phyloP scores from a whole-genome alignment of 1,284 basidiomycete genomes.

The Pulveroboletus sp. region DNA sequence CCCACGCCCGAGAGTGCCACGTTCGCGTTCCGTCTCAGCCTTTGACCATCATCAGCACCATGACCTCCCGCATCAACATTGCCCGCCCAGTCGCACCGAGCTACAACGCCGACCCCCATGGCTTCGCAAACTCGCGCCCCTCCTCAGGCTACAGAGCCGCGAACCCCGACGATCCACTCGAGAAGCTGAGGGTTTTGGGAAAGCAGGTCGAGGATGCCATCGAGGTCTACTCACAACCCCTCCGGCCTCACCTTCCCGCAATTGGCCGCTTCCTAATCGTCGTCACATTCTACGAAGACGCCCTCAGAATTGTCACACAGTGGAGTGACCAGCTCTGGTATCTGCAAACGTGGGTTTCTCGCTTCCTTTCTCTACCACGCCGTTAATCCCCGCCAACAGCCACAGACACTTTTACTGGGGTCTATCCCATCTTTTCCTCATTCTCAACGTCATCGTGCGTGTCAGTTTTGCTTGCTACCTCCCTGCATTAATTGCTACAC shows the following conservation, averaged over 20 bases:
- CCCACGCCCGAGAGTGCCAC: constrained; percentile 9
- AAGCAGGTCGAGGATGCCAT: constrained; percentile 89
- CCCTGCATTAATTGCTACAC: not conserved
- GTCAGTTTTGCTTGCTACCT: not conserved
- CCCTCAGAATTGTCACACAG: constrained; percentile 90
- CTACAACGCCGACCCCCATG: constrained; percentile 68
- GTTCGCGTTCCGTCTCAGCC: not conserved
- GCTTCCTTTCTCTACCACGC: not conserved
- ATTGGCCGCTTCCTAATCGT: constrained; percentile 98
- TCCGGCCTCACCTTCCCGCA: constrained; percentile 93
- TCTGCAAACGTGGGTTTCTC: constrained; percentile 68
- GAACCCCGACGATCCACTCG: constrained; percentile 80
- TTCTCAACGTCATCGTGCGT: constrained; percentile 90
- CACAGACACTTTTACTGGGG: constrained; percentile 96
- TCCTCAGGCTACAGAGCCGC: constrained; percentile 74
- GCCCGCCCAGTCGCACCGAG: constrained; percentile 66
- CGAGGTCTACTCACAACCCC: constrained; percentile 91
- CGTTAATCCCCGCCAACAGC: constrained; percentile 43
- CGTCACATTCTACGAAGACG: constrained; percentile 97
- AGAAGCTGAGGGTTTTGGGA: constrained; percentile 78
- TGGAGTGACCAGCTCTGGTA: constrained; percentile 98
- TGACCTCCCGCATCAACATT: constrained; percentile 83
- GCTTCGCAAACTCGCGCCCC: constrained; percentile 65
- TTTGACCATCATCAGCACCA: constrained; percentile 39
- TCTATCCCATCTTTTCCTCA: constrained; percentile 88